These are phyloP conservation scores for Pseudogymnoascus sp. DNA, from an alignment of 2,329 filamentous ascomycete species.

Conservation along the genomic window DNA sequence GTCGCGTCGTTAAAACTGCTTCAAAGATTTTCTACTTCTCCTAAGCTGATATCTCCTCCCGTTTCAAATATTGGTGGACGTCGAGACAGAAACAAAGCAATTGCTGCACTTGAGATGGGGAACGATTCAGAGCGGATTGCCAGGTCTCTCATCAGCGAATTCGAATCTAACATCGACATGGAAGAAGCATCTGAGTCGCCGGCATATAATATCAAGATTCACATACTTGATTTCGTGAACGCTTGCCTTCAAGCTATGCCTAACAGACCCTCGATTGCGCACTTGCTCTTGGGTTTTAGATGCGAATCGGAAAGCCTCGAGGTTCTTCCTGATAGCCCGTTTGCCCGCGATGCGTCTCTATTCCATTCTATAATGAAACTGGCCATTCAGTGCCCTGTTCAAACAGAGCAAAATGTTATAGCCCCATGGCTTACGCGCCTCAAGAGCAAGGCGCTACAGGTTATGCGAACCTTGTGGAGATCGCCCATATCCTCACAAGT, in stretches of 20 bases:
- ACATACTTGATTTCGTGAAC: constrained; percentile 79
- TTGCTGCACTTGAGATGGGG: constrained; percentile 79
- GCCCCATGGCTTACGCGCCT: constrained; percentile 63
- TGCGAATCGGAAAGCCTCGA: constrained; percentile 67
- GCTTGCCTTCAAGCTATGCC: constrained; percentile 70
- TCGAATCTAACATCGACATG: constrained; percentile 65
- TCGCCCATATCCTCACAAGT: constrained; percentile 71
- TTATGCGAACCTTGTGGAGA: constrained; percentile 76
- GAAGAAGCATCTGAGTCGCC: constrained; percentile 63
- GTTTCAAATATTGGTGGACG: constrained; percentile 53
- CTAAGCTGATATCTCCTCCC: constrained; percentile 63
- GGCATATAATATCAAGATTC: constrained; percentile 74
- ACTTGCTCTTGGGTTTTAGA: constrained; percentile 81
- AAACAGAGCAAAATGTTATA: constrained; percentile 52
- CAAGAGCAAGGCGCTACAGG: constrained; percentile 62
- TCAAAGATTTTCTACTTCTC: constrained; percentile 78
- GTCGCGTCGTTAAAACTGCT: constrained; percentile 75
- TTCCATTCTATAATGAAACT: constrained; percentile 76
- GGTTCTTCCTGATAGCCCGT: constrained; percentile 61
- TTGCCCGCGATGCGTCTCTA: constrained; percentile 66
- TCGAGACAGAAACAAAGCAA: constrained; percentile 71
- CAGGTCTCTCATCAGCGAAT: constrained; percentile 62
- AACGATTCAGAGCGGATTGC: constrained; percentile 76
- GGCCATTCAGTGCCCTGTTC: constrained; percentile 62
- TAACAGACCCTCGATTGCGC: constrained; percentile 77